Evolutionary conservation across 805 yeast genomes (phyloP).

Genomic region (Hanseniaspora valbyensis): DNA sequence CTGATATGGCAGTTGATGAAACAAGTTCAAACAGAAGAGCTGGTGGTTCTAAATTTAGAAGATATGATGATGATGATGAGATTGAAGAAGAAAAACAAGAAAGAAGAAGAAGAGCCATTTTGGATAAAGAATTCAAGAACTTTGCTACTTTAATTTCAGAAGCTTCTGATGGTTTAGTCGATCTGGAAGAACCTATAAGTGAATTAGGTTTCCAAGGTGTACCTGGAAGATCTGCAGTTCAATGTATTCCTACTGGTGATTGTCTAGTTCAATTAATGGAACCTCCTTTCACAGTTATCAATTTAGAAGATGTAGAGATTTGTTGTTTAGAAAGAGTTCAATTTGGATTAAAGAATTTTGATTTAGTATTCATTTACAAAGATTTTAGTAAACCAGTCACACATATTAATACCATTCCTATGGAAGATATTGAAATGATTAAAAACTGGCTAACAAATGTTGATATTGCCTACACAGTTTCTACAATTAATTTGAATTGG

Average conservation of each 20-base stretch:
- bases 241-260: slow-evolving; percentile 94
- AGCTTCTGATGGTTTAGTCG: slow-evolving; percentile 70
- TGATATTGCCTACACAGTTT: slow-evolving; percentile 88
- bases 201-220: slow-evolving; percentile 97
- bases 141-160: slow-evolving; percentile 89
- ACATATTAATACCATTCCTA: slow-evolving; percentile 89
- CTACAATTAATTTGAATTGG: slow-evolving; percentile 95
- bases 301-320: slow-evolving; percentile 82
- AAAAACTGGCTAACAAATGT: slow-evolving; percentile 97
- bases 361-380: slow-evolving; percentile 89
- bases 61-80: slow-evolving; percentile 97
- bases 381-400: slow-evolving; percentile 81
- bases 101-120: slow-evolving; percentile 76
- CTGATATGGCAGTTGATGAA: slow-evolving; percentile 92
- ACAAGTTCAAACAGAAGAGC: slow-evolving; percentile 82
- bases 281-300: slow-evolving; percentile 87
- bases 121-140: slow-evolving; percentile 81
- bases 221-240: slow-evolving; percentile 86
- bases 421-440: slow-evolving; percentile 80
- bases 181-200: slow-evolving; percentile 87
- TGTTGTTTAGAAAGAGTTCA: slow-evolving; percentile 95
- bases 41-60: slow-evolving; percentile 50
- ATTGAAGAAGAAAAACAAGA: slow-evolving; percentile 97
- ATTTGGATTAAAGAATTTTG: slow-evolving; percentile 92
- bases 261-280: slow-evolving; percentile 89